Evolutionary conservation across 306 rosid species (phyloP).

Genomic region (Quercus suber): DNA sequence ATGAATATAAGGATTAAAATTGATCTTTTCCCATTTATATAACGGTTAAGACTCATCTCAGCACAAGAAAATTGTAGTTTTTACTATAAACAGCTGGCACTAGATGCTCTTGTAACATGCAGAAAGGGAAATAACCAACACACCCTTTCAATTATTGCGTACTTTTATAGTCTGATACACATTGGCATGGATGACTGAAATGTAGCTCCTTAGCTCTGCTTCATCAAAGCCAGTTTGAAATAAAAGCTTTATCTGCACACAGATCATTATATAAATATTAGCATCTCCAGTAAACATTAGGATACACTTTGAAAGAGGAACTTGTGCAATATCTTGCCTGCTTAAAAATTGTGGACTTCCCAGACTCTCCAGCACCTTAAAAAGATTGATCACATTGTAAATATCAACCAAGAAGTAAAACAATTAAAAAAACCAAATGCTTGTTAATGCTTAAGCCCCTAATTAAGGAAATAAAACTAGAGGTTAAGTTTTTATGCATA

Average conservation of each 20-base stretch:
- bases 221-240: conserved; percentile 98
- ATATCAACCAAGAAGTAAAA: background rate
- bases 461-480: background rate
- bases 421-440: conserved; percentile 1
- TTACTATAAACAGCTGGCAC: conserved; percentile 35
- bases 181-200: conserved; percentile 94
- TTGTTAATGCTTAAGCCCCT: background rate
- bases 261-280: conserved; percentile 10
- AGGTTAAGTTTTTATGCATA: background rate
- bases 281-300: conserved; percentile 7
- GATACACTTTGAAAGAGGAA: conserved; percentile 6
- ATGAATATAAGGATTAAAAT: conserved; percentile 22
- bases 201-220: conserved; percentile 88
- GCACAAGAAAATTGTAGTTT: conserved; percentile 14
- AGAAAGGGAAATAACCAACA: conserved; percentile 89
- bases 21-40: conserved; percentile 3
- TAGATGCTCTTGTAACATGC: conserved; percentile 43
- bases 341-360: conserved; percentile 95
- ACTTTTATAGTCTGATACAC: conserved; percentile 99
- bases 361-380: conserved; percentile 92
- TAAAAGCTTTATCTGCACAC: conserved; percentile 82
- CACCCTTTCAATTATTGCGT: conserved; percentile 99
- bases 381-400: conserved; percentile 9
- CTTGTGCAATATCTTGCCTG: conserved; percentile 54
- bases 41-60: conserved; percentile 27